These are phyloP conservation scores for Penicillium paneum DNA, from an alignment of 2,329 filamentous ascomycete genomes.

Conservation along the genomic window DNA sequence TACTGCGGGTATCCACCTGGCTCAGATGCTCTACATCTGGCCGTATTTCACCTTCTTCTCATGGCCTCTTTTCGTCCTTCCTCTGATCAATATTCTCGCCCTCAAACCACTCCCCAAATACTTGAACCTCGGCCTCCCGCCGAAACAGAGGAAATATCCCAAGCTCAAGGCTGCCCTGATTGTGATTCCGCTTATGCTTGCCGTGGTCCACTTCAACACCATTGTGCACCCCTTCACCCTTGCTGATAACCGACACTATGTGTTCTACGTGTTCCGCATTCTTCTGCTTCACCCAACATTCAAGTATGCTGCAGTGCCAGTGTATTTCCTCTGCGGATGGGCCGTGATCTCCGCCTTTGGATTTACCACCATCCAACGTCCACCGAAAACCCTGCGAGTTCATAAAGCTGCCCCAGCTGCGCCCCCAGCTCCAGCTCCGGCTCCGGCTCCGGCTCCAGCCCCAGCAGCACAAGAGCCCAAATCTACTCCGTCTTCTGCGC, in stretches of 20 bases:
- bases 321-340: conserved; percentile 71
- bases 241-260: conserved; percentile 94
- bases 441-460: conserved; percentile 8
- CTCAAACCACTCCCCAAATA: conserved; percentile 34
- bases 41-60: conserved; percentile 89
- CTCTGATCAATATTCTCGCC: conserved; percentile 44
- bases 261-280: conserved; percentile 92
- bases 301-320: conserved; percentile 64
- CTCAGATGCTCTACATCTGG: conserved; percentile 96
- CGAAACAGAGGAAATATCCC: conserved; percentile 38
- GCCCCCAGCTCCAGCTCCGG: conserved; percentile 16
- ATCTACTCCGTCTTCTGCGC: background rate
- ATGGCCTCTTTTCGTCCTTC: conserved; percentile 66
- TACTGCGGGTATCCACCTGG: conserved; percentile 78
- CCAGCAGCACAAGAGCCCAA: background rate
- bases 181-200: conserved; percentile 44
- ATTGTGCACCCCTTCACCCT: conserved; percentile 93
- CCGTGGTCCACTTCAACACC: conserved; percentile 74
- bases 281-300: conserved; percentile 64
- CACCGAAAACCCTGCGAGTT: conserved; percentile 21
- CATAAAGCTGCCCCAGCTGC: conserved; percentile 11
- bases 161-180: conserved; percentile 35
- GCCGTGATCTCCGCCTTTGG: conserved; percentile 63
- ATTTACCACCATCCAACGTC: conserved; percentile 31
- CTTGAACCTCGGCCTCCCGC: conserved; percentile 33